These are phyloP conservation scores for Fusarium hostae DNA, from an alignment of 2,329 filamentous ascomycete species.

Conservation along the genomic window DNA sequence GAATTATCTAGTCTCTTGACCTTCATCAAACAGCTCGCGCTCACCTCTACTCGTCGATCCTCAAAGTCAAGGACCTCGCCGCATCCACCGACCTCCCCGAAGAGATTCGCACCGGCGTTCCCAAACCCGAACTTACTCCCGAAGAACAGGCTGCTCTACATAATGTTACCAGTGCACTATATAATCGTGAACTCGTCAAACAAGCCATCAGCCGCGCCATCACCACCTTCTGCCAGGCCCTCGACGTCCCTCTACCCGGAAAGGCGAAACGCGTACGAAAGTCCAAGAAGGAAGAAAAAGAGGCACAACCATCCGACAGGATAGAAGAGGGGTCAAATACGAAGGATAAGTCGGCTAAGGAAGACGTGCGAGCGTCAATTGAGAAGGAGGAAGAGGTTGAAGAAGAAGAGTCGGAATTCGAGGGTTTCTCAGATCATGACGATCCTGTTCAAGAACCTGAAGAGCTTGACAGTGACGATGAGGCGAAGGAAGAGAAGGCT, in stretches of 20 bases:
- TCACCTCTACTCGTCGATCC: slow-evolving; percentile 65
- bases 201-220: slow-evolving; percentile 61
- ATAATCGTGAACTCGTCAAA: slow-evolving; percentile 63
- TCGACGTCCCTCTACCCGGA: slow-evolving; percentile 61
- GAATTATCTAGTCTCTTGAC: slow-evolving; percentile 60
- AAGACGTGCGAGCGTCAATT: slow-evolving; percentile 32
- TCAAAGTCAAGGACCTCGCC: slow-evolving; percentile 64
- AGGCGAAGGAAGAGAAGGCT: slow-evolving; percentile 49
- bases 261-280: slow-evolving; percentile 49
- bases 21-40: slow-evolving; percentile 67
- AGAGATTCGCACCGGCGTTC: slow-evolving; percentile 57
- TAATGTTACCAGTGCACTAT: slow-evolving; percentile 69
- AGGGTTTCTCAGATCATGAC: slow-evolving; percentile 50
- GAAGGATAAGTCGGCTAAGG: slow-evolving; percentile 29
- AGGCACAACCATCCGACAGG: slow-evolving; percentile 45
- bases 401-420: slow-evolving; percentile 51
- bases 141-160: slow-evolving; percentile 64
- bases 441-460: slow-evolving; percentile 16
- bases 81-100: slow-evolving; percentile 62
- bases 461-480: slow-evolving; percentile 42
- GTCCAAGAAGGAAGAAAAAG: slow-evolving; percentile 47
- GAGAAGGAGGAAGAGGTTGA: slow-evolving; percentile 38
- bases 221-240: slow-evolving; percentile 58
- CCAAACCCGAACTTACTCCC: slow-evolving; percentile 63
- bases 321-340: slow-evolving; percentile 28